Percentiles rank a stretch among this genome's conserved stretches.
Conservation (phyloP, 495 filamentous ascomycete species). For the Thermothielavioides terrestris region DNA sequence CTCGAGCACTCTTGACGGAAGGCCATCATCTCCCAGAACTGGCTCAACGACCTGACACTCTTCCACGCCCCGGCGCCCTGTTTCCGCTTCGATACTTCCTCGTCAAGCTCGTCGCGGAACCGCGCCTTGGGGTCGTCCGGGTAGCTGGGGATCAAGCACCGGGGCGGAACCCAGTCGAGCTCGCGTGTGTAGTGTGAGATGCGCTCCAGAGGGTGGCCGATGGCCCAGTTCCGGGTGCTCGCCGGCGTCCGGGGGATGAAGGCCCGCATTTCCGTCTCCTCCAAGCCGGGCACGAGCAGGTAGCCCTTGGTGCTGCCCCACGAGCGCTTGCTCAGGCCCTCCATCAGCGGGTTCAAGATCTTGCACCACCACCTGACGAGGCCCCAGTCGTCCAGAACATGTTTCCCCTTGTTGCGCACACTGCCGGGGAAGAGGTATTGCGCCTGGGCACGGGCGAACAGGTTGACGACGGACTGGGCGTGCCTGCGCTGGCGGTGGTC, state of each 20-base stretch:
- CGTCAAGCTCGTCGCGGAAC: conserved; percentile 82
- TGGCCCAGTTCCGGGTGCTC: conserved; percentile 40
- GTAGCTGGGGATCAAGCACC: conserved; percentile 81
- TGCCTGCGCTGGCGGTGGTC: conserved; percentile 54
- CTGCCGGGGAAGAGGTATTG: conserved; percentile 95
- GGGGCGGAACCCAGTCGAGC: conserved; percentile 55
- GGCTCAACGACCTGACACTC: conserved; percentile 69
- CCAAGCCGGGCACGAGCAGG: conserved; percentile 78
- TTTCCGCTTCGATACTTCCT: conserved; percentile 41
- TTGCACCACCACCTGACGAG: conserved; percentile 94
- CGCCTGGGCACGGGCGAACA: conserved; percentile 86
- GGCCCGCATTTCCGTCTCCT: conserved; percentile 63
- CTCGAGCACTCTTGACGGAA: conserved; percentile 93
- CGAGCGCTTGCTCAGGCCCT: conserved; percentile 24
- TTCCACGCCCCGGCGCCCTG: conserved; percentile 61
- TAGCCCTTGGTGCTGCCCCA: conserved; percentile 55
- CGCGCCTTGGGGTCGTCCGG: conserved; percentile 95
- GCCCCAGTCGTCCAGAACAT: conserved; percentile 84
- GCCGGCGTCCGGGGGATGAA: conserved; percentile 41
- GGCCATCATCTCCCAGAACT: conserved; percentile 99
- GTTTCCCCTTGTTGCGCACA: conserved; percentile 74
- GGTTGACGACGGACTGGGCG: conserved; percentile 70
- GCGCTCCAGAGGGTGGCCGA: conserved; percentile 47
- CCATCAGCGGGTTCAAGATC: conserved; percentile 67
- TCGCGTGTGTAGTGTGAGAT: conserved; percentile 59